These are phyloP conservation scores for Gracilaria vermiculophylla DNA, from an alignment of 23 red algal genomes.

Conservation along the genomic window DNA sequence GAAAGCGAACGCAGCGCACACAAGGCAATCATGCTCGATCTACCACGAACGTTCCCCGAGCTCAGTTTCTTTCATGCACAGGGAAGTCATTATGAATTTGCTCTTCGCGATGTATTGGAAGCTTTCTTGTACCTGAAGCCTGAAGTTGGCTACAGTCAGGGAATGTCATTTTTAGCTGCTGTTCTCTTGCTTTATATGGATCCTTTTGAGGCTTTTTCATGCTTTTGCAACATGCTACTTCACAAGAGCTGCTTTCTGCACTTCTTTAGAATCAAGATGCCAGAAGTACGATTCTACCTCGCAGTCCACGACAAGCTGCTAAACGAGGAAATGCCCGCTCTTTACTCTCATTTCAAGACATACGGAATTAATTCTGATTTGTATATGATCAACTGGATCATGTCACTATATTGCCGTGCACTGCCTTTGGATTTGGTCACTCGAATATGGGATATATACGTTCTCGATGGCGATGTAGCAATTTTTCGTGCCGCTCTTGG, in stretches of 20 bases:
- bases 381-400: conserved; percentile 98
- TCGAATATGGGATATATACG: conserved; percentile 93
- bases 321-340: conserved; percentile 72
- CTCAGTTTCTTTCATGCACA: conserved; percentile 89
- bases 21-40: conserved; percentile 95
- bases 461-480: conserved; percentile 90
- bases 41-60: conserved; percentile 96
- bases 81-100: conserved; percentile 76
- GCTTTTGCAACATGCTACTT: conserved; percentile 91
- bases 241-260: conserved; percentile 84
- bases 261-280: conserved; percentile 97
- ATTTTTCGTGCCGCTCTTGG: conserved; percentile 91
- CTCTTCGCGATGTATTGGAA: conserved; percentile 85
- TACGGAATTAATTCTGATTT: conserved; percentile 88
- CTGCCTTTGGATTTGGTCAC: conserved; percentile 87
- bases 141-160: conserved; percentile 96
- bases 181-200: conserved; percentile 96
- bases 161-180: conserved; percentile 96
- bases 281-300: conserved; percentile 90
- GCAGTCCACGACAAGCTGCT: conserved; percentile 78
- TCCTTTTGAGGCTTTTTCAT: conserved; percentile 83
- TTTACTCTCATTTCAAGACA: conserved; percentile 78
- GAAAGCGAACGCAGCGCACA: conserved; percentile 75
- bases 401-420: conserved; percentile 87
- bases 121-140: conserved; percentile 93